These are phyloP conservation scores for Talaromyces sp. DNA, from an alignment of 2,329 filamentous ascomycete species.

Conservation along the genomic window DNA sequence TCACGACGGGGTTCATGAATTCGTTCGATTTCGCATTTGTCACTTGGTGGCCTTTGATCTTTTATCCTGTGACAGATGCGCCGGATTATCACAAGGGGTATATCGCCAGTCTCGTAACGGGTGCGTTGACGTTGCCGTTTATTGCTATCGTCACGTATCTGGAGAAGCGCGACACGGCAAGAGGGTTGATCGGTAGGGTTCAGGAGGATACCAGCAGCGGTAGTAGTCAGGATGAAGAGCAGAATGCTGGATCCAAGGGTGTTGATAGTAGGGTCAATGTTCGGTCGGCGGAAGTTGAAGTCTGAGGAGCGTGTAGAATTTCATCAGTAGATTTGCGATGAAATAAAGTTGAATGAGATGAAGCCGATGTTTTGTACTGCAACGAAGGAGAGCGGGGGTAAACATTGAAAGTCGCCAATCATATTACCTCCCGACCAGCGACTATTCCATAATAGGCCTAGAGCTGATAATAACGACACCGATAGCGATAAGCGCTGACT, in stretches of 20 bases:
- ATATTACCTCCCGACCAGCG: background rate
- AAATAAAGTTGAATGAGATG: background rate
- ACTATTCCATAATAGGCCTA: background rate
- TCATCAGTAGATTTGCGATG: background rate
- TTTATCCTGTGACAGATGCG: conserved; percentile 43
- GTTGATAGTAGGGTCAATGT: background rate
- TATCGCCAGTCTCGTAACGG: conserved; percentile 41
- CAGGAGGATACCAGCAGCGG: background rate
- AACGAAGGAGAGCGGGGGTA: background rate
- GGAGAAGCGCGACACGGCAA: conserved; percentile 29
- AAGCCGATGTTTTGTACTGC: background rate
- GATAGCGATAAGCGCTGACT: background rate
- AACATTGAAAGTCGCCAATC: background rate
- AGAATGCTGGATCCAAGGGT: background rate
- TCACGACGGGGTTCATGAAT: conserved; percentile 47
- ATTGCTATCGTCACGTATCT: conserved; percentile 39
- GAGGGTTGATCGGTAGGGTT: conserved; percentile 26
- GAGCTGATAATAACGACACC: background rate
- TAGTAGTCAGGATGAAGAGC: background rate
- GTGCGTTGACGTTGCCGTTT: conserved; percentile 36
- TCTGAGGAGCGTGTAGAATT: background rate
- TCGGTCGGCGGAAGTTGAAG: conserved; percentile 6
- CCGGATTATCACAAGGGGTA: conserved; percentile 41
- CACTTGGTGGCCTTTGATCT: conserved; percentile 43
- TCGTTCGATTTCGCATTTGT: conserved; percentile 46